Evolutionary conservation across 2,329 filamentous ascomycete species (phyloP).

Genomic region (Phialophora tarda): DNA sequence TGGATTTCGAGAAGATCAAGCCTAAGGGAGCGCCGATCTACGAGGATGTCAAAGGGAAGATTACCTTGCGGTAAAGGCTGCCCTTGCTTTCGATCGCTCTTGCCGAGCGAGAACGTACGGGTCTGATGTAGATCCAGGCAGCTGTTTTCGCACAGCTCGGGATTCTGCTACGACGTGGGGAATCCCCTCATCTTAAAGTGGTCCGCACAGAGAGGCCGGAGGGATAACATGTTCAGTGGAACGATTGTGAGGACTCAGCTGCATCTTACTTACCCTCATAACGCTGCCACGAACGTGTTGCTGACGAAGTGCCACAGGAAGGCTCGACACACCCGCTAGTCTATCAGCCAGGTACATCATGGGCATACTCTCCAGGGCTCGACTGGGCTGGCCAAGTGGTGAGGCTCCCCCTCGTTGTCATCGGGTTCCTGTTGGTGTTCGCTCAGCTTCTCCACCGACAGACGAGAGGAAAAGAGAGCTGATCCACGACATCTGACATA

Average conservation of each 20-base stretch:
- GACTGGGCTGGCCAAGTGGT: conserved; percentile 62
- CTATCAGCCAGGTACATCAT: conserved; percentile 57
- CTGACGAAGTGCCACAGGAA: conserved; percentile 6
- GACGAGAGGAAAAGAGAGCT: not conserved
- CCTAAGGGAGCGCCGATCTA: conserved; percentile 19
- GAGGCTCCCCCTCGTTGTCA: not conserved
- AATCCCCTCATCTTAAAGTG: conserved; percentile 25
- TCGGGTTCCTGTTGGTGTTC: not conserved
- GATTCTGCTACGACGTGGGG: conserved; percentile 23
- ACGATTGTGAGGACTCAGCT: conserved; percentile 34
- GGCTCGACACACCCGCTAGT: conserved; percentile 55
- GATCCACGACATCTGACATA: no score
- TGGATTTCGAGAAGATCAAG: conserved; percentile 17
- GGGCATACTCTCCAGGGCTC: conserved; percentile 57
- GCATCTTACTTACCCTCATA: not conserved
- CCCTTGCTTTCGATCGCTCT: not conserved
- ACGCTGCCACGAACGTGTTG: not conserved
- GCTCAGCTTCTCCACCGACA: not conserved
- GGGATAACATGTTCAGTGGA: conserved; percentile 39
- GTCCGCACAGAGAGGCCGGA: conserved; percentile 17
- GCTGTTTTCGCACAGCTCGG: conserved; percentile 26
- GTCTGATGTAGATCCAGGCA: conserved; percentile 42
- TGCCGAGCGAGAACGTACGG: not conserved
- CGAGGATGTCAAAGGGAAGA: conserved; percentile 27
- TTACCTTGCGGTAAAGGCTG: conserved; percentile 17